Base-by-base conservation (phyloP, 2,329 filamentous ascomycete species). In the Colletotrichum trifolii region DNA sequence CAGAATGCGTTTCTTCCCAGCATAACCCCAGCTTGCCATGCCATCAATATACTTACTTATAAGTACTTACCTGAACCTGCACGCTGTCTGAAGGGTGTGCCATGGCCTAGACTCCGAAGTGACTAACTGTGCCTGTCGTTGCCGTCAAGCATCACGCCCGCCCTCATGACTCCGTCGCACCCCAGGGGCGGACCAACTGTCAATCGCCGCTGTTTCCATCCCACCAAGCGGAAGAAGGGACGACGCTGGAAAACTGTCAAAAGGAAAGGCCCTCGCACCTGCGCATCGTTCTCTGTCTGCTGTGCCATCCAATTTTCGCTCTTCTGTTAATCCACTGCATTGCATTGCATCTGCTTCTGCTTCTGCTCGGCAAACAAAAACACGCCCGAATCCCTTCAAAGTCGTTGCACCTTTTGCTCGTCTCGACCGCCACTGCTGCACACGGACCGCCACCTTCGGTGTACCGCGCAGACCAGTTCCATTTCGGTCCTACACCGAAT, bases 111-210 rank as follows among this genome's bases (percentile, higher is more conserved):
- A 25, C 25, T 25, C 25, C 25, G 25, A 25, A 25, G 25, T 25
- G 63, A 54, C 52, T 57, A 48, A 50, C 63, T 63, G 36, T 63
- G 53, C 52, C 58, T 66, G 58, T 63, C 42, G 47, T 66, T 36
- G 58, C 25, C 25, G 25, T 25, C 25, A 25, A 25, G 50, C 57
- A 52, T 61, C 39, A 55, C 34, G 46, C 50, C 56, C 57, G 61
- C 61, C 61, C 61, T 55, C 61, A 55, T 64, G 50, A 64, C 61
- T 64, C 56, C 40, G 43, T 33, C 42, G 47, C 49, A 38, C 49
- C 49, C 36, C 36, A 49, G 49, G 12, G 25, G 25, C 25, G 25
- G 25, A 25, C 25, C 25, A 25, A 25, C 25, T 25, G 25, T 25
- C 25, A 25, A 25, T 25, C 34, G 33, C 34, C 63, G 48, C 58